Conservation (phyloP, 345 rosid genomes). For the Bruguiera parviflora region DNA sequence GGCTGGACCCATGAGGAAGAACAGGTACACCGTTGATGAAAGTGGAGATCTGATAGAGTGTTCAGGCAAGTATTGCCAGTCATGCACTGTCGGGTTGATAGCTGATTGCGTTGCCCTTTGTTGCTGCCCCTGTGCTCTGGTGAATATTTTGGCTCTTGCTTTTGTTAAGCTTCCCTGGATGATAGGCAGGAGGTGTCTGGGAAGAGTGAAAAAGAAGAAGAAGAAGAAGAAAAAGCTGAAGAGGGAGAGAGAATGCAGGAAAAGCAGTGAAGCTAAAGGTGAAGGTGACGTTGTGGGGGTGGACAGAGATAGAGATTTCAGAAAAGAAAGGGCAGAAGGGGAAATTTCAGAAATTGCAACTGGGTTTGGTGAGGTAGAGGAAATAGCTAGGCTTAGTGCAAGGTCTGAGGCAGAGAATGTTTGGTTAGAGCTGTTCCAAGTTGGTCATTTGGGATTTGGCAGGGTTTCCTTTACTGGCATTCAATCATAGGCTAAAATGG, state of each 20-base stretch:
- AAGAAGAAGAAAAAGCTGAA: conserved; percentile 17
- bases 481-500: conserved; percentile 1
- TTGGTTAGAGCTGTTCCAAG: conserved; percentile 70
- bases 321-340: conserved; percentile 22
- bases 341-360: conserved; percentile 15
- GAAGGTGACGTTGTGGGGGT: conserved; percentile 22
- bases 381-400: conserved; percentile 33
- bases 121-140: conserved; percentile 86
- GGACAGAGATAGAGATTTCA: conserved; percentile 39
- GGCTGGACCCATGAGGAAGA: conserved; percentile 19
- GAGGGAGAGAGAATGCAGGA: conserved; percentile 26
- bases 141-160: conserved; percentile 58
- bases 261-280: not conserved
- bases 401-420: conserved; percentile 59
- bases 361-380: conserved; percentile 26
- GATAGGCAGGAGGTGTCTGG: conserved; percentile 58
- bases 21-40: conserved; percentile 24
- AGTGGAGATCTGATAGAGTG: conserved; percentile 38
- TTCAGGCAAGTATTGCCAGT: conserved; percentile 59
- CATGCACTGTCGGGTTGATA: conserved; percentile 60
- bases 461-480: conserved; percentile 66
- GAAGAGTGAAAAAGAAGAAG: conserved; percentile 26
- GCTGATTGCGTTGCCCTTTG: conserved; percentile 89
- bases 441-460: conserved; percentile 88
- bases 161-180: conserved; percentile 69